phyloP scores from a whole-genome alignment of 1,284 basidiomycete species.

The Pterula multifida region DNA sequence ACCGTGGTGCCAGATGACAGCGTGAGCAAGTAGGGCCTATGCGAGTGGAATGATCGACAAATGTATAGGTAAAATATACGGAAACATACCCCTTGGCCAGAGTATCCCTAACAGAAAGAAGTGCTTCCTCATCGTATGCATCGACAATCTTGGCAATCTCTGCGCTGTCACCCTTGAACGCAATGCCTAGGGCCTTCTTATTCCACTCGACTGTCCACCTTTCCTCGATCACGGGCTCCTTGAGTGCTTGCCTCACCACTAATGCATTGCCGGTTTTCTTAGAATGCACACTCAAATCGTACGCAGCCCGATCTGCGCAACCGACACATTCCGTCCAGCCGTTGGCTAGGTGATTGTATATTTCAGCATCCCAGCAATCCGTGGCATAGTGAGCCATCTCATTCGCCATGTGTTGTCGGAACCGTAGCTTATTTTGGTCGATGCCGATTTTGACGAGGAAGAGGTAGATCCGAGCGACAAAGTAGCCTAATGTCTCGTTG shows the following conservation, averaged over 20 bases:
- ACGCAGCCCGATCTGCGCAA: constrained; percentile 97
- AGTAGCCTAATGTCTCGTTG: constrained; percentile 85
- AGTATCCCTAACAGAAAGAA: constrained; percentile 65
- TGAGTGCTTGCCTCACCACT: constrained; percentile 76
- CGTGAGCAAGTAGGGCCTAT: constrained; percentile 37
- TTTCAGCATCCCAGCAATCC: constrained; percentile 99
- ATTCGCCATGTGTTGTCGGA: constrained; percentile 80
- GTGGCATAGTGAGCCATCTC: constrained; percentile 99
- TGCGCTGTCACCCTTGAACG: constrained; percentile 79
- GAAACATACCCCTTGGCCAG: constrained; percentile 44
- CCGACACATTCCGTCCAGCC: constrained; percentile 97
- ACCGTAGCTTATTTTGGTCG: constrained; percentile 70
- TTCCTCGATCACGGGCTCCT: constrained; percentile 66
- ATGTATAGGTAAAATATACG: constrained; percentile 10
- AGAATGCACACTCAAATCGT: constrained; percentile 66
- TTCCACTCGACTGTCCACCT: constrained; percentile 72
- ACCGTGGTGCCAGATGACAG: constrained; percentile 58
- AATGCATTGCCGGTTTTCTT: constrained; percentile 60
- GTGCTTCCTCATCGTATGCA: constrained; percentile 55
- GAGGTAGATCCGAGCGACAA: constrained; percentile 85
- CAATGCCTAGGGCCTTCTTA: constrained; percentile 85
- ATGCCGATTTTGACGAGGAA: constrained; percentile 93
- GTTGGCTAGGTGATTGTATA: constrained; percentile 77
- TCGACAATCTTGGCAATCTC: constrained; percentile 61
- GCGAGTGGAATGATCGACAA: constrained; percentile 9